These are phyloP conservation scores for Brassica rapa DNA, from an alignment of 345 rosid species.

Conservation along the genomic window DNA sequence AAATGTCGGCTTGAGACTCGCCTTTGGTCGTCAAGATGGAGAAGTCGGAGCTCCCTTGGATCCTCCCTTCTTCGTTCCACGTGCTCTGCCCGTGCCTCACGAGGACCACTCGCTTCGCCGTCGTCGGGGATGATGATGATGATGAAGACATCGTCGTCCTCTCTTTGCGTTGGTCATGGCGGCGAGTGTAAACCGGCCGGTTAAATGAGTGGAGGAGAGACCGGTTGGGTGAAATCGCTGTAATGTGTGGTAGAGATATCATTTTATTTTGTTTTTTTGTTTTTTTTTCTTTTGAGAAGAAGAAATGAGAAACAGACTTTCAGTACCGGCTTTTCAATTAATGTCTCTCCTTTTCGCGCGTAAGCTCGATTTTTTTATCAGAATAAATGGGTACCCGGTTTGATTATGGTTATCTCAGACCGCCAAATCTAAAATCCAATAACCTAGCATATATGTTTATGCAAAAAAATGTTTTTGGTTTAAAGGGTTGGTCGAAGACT, in stretches of 20 bases:
- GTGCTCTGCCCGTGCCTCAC: slow-evolving; percentile 99
- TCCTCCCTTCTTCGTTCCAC: slow-evolving; percentile 90
- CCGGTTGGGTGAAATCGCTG: slow-evolving; percentile 38
- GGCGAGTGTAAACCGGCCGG: slow-evolving; percentile 20
- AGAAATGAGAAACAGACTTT: not conserved
- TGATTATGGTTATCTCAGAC: not conserved
- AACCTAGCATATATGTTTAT: not conserved
- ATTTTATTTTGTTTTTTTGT: slow-evolving; percentile 22
- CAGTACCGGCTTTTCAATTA: not conserved
- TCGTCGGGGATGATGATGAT: slow-evolving; percentile 9
- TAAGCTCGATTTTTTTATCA: slow-evolving; percentile 8
- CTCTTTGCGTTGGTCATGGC: slow-evolving; percentile 36
- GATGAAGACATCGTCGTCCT: slow-evolving; percentile 26
- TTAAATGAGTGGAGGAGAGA: slow-evolving; percentile 23
- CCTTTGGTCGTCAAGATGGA: slow-evolving; percentile 85
- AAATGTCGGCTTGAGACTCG: slow-evolving; percentile 83
- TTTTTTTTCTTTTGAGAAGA: not conserved
- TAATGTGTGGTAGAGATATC: slow-evolving; percentile 46
- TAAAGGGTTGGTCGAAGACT: too few species aligned
- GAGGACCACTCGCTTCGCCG: slow-evolving; percentile 77
- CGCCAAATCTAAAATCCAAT: not conserved
- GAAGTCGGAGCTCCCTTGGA: slow-evolving; percentile 94
- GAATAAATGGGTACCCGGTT: not conserved
- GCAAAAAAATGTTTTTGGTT: too few species aligned
- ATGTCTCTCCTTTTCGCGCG: not conserved